Evolutionary conservation across 306 rosid genomes (phyloP), one percentile per base, ranked within the genome.

Genomic region (Alnus rubra): DNA sequence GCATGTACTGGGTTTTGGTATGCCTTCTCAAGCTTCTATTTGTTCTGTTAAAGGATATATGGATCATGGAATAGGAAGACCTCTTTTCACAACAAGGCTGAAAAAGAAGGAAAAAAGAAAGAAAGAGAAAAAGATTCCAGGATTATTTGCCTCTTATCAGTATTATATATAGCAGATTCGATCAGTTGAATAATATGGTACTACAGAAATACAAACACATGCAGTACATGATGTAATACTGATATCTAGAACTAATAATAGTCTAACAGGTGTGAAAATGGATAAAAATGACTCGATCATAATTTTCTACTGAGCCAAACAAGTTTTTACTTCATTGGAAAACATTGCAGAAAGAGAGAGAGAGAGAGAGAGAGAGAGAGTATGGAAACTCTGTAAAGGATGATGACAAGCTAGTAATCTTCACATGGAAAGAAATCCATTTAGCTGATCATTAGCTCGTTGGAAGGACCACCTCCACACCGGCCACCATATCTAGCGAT

Each of bases 361-460:
- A 71, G 31, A 35, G 7, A 9, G 52, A 35, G 39, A 65, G 53
- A 54, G 42, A 50, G 73, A 51, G 53, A 42, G 68, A 65, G 37
- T 55, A 28, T 31, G 39, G 53, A 72, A 37, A 14, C 59, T 51
- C 35, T n/a, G 72, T 69, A 59, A 59, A 71, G 72, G 62, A 33
- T 71, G 44, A 49, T 15, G 60, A 47, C 48, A 35, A 23, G 28
- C 28, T 23, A 59, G 59, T 56, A 31, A 78, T 11, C 45, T 69
- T 78, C 81, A 78, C 81, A 70, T 78, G 70, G 81, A 55, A 56
- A 47, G 19, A 59, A 31, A 48, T 71, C 28, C 45, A 14, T 0
- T 15, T 13, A 64, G 70, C 5, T 33, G 9, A 39, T 33, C 13
- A 16, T 23, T 16, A 54, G 0, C 1, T 48, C 51, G 5, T 58